These are phyloP conservation scores for Trichoderma sp. DNA, from an alignment of 2,329 filamentous ascomycete species.

Conservation along the genomic window DNA sequence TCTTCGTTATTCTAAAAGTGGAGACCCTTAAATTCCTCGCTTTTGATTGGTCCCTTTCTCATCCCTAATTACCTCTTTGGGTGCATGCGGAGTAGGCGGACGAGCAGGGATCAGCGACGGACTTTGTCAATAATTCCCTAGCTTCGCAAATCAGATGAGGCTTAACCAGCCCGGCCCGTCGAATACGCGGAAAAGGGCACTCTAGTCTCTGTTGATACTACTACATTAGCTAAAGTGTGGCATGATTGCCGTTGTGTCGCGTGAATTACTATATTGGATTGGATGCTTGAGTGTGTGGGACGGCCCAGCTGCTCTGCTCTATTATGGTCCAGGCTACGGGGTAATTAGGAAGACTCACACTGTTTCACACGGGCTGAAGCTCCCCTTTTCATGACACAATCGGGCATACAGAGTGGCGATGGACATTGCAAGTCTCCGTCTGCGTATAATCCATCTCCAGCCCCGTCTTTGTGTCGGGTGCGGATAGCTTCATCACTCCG, in stretches of 20 bases:
- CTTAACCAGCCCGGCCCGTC: not conserved
- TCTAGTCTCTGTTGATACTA: not conserved
- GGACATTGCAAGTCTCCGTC: not conserved
- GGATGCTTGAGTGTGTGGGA: not conserved
- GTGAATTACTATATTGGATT: not conserved
- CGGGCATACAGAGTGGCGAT: not conserved
- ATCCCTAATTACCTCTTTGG: not conserved
- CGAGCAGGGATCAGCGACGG: not conserved
- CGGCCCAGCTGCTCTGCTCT: not conserved
- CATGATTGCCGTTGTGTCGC: not conserved
- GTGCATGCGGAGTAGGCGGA: constrained; percentile 9
- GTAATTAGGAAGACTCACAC: not conserved
- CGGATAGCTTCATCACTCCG: not conserved
- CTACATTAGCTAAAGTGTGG: not conserved
- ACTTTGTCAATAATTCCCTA: not conserved
- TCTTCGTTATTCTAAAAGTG: constrained; percentile 17
- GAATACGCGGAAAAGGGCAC: not conserved
- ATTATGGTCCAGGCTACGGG: not conserved
- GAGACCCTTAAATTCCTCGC: not conserved
- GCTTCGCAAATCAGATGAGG: not conserved
- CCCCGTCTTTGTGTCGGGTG: not conserved
- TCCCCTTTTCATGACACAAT: not conserved
- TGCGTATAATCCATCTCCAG: not conserved
- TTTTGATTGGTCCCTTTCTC: not conserved
- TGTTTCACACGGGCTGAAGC: not conserved